Evolutionary conservation across 805 yeast species (phyloP), one percentile per base, ranked within the genome.

Genomic region (Priceomyces fermenticarens): DNA sequence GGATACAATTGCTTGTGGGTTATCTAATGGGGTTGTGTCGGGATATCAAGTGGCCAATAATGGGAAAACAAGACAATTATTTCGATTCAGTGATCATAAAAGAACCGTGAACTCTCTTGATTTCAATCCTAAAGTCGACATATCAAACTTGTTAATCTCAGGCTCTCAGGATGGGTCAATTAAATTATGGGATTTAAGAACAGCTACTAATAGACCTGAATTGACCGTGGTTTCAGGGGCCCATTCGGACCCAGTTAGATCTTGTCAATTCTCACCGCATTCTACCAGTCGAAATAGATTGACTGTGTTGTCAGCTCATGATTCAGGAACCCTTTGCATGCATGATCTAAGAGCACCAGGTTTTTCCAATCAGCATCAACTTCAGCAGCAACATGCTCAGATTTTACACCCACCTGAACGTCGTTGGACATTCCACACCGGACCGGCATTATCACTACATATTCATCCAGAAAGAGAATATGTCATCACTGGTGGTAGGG

Each of bases 401-500:
- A 13, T 27, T 7, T 23, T 53, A 2, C 46, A 48, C 11, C 75
- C 76, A 29, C 82, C 91, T 3, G 97, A 91, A 52, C 70, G 82
- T 38, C 80, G 83, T 44, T 74, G 93, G 57, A 86, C 84, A 52
- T 95, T 96, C 3, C 98, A 91, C 57, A 78, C 88, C 2, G 96
- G 96, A 0, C 95, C 96, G 2, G 98, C 96, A 0, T 67, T 90
- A 12, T 79, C 95, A 3, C 61, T 93, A 3, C 89, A 88, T 52
- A 89, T 96, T 82, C 96, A 90, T 55, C 95, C 95, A 0, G 82
- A 80, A 30, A 58, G 73, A 29, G 96, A 90, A 47, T 86, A 83
- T 52, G 76, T 93, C 14, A 82, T 83, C 4, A 87, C 96, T 14
- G 97, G 97, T 11, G 99, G 99, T 6, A 73, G 97, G 52, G 99